Conservation (phyloP, 164 flowering plant genomes). For the Taxillus chinensis region DNA sequence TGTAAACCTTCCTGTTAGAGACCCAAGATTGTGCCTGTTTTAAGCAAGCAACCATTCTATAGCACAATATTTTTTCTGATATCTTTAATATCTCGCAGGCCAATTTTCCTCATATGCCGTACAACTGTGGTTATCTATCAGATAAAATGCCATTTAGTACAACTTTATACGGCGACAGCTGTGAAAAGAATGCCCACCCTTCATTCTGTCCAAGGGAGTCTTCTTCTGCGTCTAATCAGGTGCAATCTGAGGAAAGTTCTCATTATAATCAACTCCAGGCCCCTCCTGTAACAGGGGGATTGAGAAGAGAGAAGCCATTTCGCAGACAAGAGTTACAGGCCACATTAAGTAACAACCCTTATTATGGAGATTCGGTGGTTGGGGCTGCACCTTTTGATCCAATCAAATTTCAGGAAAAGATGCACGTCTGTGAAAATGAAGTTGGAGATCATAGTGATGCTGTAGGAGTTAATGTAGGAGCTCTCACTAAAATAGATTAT, state of each 20-base stretch:
- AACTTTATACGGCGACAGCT: conserved; percentile 18
- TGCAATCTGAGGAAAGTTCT: conserved; percentile 23
- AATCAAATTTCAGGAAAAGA: conserved; percentile 15
- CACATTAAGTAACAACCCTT: conserved; percentile 10
- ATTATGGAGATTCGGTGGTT: conserved; percentile 9
- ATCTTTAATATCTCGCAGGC: conserved; percentile 21
- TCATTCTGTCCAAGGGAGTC: conserved; percentile 25
- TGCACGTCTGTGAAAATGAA: conserved; percentile 21
- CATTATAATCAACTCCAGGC: conserved; percentile 18
- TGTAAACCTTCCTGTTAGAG: conserved; percentile 13
- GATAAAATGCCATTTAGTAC: conserved; percentile 25
- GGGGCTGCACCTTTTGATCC: conserved; percentile 16
- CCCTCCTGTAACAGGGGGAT: conserved; percentile 12
- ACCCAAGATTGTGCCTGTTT: conserved; percentile 13
- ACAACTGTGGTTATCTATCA: conserved; percentile 22
- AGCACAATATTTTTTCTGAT: conserved; percentile 19
- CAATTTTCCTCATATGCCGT: conserved; percentile 14
- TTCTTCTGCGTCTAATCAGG: conserved; percentile 34
- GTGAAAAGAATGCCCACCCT: conserved; percentile 20
- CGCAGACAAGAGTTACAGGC: conserved; percentile 13
- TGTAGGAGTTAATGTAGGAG: conserved; percentile 15
- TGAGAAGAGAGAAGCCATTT: conserved; percentile 17
- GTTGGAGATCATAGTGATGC: conserved; percentile 33
- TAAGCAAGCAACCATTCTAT: conserved; percentile 7
- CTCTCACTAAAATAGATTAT: conserved; percentile 35